Evolutionary conservation across 192 early-diverging fungal genomes (phyloP).

Genomic region (Rhizophagus prolifer): DNA sequence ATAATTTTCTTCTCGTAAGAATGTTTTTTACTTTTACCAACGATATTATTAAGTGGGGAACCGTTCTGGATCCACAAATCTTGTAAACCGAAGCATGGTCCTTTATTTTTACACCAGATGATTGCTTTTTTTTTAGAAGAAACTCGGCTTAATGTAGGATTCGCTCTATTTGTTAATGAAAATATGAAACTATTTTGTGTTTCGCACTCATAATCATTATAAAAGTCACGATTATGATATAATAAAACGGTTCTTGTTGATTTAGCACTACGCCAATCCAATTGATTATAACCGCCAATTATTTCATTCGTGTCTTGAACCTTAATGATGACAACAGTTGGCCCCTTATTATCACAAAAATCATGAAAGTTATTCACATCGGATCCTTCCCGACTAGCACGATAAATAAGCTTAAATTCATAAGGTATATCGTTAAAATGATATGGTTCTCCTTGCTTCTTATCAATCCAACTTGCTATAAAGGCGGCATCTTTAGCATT

Average conservation of each 20-base stretch:
- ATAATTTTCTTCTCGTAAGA: neutral
- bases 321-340: neutral
- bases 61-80: neutral
- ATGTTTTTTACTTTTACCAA: neutral
- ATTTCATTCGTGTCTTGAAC: neutral
- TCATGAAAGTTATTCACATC: neutral
- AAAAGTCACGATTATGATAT: neutral
- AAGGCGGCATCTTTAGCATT: neutral
- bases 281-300: neutral
- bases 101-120: slow-evolving; percentile 2
- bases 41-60: neutral
- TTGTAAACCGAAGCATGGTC: neutral
- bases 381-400: neutral
- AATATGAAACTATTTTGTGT: neutral
- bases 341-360: neutral
- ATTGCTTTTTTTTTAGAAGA: slow-evolving; percentile 1
- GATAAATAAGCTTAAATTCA: slow-evolving; percentile 1
- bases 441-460: neutral
- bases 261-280: neutral
- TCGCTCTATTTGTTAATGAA: neutral
- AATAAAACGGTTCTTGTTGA: neutral
- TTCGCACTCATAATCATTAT: neutral
- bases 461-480: slow-evolving; percentile 14
- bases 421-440: neutral
- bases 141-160: neutral